Evolutionary conservation across 805 yeast species (phyloP).

Genomic region (Pichia membranifaciens): DNA sequence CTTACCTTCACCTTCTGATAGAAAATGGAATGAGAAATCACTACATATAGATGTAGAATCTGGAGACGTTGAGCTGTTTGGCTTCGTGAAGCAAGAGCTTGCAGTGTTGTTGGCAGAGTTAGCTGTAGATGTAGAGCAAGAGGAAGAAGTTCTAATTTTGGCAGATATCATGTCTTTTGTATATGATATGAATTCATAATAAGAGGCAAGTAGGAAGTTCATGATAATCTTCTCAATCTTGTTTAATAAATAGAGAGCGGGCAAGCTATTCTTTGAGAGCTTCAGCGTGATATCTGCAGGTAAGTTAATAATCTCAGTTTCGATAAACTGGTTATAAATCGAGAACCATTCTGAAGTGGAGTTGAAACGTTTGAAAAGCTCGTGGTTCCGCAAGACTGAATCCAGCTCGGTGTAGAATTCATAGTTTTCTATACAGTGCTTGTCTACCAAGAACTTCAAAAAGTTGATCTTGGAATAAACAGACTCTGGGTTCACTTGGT

Average conservation of each 20-base stretch:
- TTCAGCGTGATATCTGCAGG: slow-evolving; percentile 24
- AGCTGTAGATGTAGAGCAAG: background rate
- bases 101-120: background rate
- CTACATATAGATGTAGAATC: slow-evolving; percentile 4
- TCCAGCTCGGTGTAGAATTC: slow-evolving; percentile 29
- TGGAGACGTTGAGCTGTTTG: background rate
- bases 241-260: slow-evolving; percentile 16
- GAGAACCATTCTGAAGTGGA: slow-evolving; percentile 23
- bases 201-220: slow-evolving; percentile 26
- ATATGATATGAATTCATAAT: slow-evolving; percentile 26
- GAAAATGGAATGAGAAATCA: background rate
- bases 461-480: slow-evolving; percentile 25
- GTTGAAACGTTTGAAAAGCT: background rate
- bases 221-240: slow-evolving; percentile 20
- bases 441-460: slow-evolving; percentile 24
- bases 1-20: too few relatives aligned
- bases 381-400: slow-evolving; percentile 16
- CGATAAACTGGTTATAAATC: slow-evolving; percentile 25
- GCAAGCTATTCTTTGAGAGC: slow-evolving; percentile 18
- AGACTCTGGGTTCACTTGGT: slow-evolving; percentile 19
- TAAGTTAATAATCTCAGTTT: slow-evolving; percentile 29
- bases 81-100: slow-evolving; percentile 1
- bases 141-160: background rate
- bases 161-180: background rate
- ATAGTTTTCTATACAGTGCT: slow-evolving; percentile 32